These are phyloP conservation scores for Monosporascus ibericus DNA, from an alignment of 2,329 filamentous ascomycete genomes.

Conservation along the genomic window DNA sequence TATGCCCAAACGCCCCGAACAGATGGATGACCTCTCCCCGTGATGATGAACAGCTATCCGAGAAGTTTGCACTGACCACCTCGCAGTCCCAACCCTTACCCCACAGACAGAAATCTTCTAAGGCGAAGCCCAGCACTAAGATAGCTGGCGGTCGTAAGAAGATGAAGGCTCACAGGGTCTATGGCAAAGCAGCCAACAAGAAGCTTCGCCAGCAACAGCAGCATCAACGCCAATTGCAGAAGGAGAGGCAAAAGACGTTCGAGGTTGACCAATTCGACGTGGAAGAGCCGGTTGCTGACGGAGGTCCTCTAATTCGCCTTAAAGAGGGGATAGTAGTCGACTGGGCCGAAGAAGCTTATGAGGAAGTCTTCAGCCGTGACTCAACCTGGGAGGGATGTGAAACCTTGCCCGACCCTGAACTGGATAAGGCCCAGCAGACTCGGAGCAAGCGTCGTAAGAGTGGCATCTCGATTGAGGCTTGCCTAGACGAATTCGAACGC, in stretches of 20 bases:
- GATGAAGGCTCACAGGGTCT: conserved; percentile 37
- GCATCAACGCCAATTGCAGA: conserved; percentile 22
- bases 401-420: conserved; percentile 54
- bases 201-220: conserved; percentile 22
- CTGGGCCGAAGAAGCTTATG: conserved; percentile 67
- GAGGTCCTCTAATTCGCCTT: conserved; percentile 65
- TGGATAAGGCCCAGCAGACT: conserved; percentile 56
- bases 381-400: conserved; percentile 50
- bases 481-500: conserved; percentile 89
- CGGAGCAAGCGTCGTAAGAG: conserved; percentile 62
- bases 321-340: conserved; percentile 84
- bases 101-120: conserved; percentile 11
- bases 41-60: not conserved
- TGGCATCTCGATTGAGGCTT: conserved; percentile 82
- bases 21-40: not conserved
- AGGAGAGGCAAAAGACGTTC: conserved; percentile 19
- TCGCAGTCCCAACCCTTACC: conserved; percentile 12
- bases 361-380: conserved; percentile 61
- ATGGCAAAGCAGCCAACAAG: conserved; percentile 44
- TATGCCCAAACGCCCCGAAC: conserved; percentile 16
- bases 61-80: conserved; percentile 10
- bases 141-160: conserved; percentile 39
- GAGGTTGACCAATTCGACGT: conserved; percentile 21
- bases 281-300: conserved; percentile 33
- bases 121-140: conserved; percentile 3